Conservation (phyloP, 176 grass and related monocot genomes). For the Thalia dealbata region DNA sequence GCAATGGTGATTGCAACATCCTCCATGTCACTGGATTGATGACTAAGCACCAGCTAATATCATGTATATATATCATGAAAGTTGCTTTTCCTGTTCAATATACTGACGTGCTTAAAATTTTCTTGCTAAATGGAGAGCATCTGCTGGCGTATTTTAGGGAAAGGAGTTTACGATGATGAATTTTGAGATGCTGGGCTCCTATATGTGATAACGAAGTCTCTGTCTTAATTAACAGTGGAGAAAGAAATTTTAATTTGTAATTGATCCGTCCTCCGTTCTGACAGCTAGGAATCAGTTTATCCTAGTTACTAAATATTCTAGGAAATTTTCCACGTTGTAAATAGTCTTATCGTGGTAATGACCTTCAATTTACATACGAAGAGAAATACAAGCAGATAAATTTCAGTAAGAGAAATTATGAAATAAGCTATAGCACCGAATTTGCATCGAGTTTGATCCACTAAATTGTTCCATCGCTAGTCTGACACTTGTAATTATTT, state of each 20-base stretch:
- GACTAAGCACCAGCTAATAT: neutral
- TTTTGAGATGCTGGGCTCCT: neutral
- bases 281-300: neutral
- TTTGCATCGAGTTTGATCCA: neutral
- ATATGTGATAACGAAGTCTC: neutral
- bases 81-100: neutral
- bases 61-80: neutral
- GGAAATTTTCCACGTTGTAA: neutral
- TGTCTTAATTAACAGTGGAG: neutral
- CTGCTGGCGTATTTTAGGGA: neutral
- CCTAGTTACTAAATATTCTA: neutral
- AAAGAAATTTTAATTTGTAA: neutral
- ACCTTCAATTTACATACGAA: neutral
- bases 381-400: neutral
- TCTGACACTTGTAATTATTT: constrained; percentile 4
- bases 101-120: neutral
- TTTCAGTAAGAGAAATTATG: neutral
- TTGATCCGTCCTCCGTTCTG: neutral
- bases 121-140: neutral
- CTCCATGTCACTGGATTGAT: neutral
- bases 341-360: neutral
- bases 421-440: neutral
- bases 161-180: neutral
- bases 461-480: constrained; percentile 12
- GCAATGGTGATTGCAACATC: neutral